phyloP scores from a whole-genome alignment of 1,139 yeast genomes.

The Saccharomyces hybrid region DNA sequence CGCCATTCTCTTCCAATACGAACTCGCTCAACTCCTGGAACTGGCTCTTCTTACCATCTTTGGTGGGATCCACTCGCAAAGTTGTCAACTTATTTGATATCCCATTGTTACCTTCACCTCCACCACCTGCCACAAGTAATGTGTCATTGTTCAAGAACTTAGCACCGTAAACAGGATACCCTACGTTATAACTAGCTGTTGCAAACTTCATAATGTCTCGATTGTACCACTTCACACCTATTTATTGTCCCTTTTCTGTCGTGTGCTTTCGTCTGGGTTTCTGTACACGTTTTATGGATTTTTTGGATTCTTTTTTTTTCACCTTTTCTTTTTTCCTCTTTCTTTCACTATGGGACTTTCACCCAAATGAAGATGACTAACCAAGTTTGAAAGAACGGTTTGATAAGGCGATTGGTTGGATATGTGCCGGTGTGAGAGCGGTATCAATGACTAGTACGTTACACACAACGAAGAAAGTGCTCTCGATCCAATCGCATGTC shows the following conservation, averaged over 20 bases:
- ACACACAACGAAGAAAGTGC: constrained; percentile 24
- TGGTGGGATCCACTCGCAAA: background rate
- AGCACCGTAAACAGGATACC: constrained; percentile 77
- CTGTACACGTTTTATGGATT: background rate
- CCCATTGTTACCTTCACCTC: constrained; percentile 91
- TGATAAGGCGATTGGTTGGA: background rate
- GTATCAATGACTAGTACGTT: background rate
- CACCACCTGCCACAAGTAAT: constrained; percentile 80
- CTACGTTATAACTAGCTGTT: constrained; percentile 41
- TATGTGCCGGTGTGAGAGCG: background rate
- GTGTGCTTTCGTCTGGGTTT: background rate
- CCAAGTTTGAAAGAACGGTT: background rate
- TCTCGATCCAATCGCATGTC: constrained; percentile 72
- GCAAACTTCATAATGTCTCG: constrained; percentile 26
- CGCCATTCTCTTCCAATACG: constrained; percentile 55
- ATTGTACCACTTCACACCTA: background rate
- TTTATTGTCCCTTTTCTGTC: background rate
- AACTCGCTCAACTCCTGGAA: constrained; percentile 55
- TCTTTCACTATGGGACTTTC: background rate
- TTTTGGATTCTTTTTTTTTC: background rate
- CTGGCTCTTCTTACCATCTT: constrained; percentile 35
- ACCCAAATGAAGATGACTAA: background rate
- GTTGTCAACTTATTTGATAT: constrained; percentile 77
- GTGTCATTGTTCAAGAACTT: constrained; percentile 55
- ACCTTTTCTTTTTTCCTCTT: background rate